Percentiles rank a stretch among this genome's conserved stretches.
Conservation (phyloP, 768 basidiomycete species). For the Pleurotus pulmonarius region DNA sequence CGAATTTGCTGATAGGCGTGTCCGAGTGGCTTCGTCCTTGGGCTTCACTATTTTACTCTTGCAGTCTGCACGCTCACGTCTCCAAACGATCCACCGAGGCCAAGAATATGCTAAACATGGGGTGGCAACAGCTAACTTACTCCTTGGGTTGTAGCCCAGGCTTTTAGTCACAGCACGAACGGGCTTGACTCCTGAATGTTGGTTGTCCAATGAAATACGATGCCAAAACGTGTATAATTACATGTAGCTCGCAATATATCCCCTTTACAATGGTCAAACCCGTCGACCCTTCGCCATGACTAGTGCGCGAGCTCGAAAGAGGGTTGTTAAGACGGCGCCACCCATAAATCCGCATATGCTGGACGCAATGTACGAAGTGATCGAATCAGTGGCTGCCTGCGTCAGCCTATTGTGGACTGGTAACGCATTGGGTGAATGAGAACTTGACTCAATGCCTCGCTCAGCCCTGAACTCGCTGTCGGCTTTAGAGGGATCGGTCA, state of each 20-base stretch:
- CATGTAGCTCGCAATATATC: not conserved
- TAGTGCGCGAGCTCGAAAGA: conserved; percentile 8
- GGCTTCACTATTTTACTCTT: too few relatives aligned
- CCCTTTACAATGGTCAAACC: not conserved
- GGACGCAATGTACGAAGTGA: conserved; percentile 7
- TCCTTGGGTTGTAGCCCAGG: too few relatives aligned
- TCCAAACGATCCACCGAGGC: too few relatives aligned
- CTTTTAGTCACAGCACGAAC: too few relatives aligned
- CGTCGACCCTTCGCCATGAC: not conserved
- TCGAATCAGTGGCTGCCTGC: conserved; percentile 1
- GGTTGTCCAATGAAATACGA: too few relatives aligned
- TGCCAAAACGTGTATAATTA: too few relatives aligned
- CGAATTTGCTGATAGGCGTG: too few relatives aligned
- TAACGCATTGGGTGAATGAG: conserved; percentile 1
- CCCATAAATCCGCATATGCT: conserved; percentile 14
- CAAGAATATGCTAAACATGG: too few relatives aligned
- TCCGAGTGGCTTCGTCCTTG: too few relatives aligned
- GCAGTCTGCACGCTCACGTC: too few relatives aligned
- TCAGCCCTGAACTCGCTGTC: conserved; percentile 33
- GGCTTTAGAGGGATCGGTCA: conserved; percentile 35
- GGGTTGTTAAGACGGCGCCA: conserved; percentile 9
- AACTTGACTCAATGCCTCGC: conserved; percentile 37
- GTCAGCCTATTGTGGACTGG: not conserved
- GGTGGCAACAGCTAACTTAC: too few relatives aligned
- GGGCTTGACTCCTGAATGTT: too few relatives aligned